A percentile compares a stretch with the other conserved stretches of the same genome.
Conservation (phyloP, 352 stramenopile genomes). For the Saprolegnia parasitica region DNA sequence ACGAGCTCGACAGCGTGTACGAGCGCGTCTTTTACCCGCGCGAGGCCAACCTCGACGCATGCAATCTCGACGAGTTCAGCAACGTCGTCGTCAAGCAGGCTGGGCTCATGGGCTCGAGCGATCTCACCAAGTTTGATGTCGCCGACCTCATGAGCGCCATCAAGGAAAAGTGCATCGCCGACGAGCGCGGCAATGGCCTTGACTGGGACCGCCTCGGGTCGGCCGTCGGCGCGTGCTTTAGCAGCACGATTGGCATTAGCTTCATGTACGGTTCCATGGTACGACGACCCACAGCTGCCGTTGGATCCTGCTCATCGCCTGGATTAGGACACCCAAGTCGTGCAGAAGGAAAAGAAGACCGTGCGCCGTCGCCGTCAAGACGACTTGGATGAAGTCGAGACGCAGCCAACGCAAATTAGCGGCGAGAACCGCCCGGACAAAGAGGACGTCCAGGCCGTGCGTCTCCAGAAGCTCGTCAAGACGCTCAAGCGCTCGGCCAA, state of each 20-base stretch:
- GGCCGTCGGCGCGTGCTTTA: slow-evolving; percentile 65
- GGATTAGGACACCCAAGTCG: slow-evolving; percentile 56
- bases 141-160: slow-evolving; percentile 54
- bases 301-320: slow-evolving; percentile 34
- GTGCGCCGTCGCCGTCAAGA: slow-evolving; percentile 42
- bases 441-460: slow-evolving; percentile 71
- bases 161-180: slow-evolving; percentile 39
- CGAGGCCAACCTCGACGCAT: slow-evolving; percentile 75
- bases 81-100: slow-evolving; percentile 68
- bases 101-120: slow-evolving; percentile 57
- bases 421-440: slow-evolving; percentile 41
- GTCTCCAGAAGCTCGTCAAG: slow-evolving; percentile 63
- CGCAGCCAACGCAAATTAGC: slow-evolving; percentile 70
- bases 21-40: slow-evolving; percentile 72
- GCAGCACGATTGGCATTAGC: slow-evolving; percentile 5
- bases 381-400: slow-evolving; percentile 48
- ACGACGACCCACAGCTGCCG: slow-evolving; percentile 41
- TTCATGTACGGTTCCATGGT: slow-evolving; percentile 28
- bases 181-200: slow-evolving; percentile 40
- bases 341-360: slow-evolving; percentile 61
- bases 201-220: slow-evolving; percentile 62
- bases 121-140: slow-evolving; percentile 76
- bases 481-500: slow-evolving; percentile 40
- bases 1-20: slow-evolving; percentile 71
- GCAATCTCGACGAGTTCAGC: slow-evolving; percentile 79